Conservation (phyloP, 768 basidiomycete species). For the Ramaria sp. region DNA sequence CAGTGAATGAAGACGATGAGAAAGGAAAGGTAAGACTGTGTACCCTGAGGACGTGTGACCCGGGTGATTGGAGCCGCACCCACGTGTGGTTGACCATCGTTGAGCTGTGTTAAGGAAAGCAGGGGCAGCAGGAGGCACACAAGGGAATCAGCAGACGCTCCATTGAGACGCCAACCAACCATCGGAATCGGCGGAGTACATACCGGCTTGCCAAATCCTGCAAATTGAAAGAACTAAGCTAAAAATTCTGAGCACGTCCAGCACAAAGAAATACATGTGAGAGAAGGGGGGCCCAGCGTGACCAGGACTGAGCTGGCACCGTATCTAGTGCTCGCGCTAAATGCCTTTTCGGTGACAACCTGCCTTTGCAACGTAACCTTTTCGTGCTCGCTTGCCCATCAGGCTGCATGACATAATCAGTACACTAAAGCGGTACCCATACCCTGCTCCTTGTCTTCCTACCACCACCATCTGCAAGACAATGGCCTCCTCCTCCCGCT, state of each 20-base stretch:
- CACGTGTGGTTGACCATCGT: no score
- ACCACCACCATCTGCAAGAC: conserved; percentile 6
- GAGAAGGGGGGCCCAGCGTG: no score
- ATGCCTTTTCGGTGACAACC: no score
- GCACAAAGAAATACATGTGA: no score
- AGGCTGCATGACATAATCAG: not conserved
- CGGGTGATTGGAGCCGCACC: not conserved
- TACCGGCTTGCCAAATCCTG: not conserved
- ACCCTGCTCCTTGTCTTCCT: not conserved
- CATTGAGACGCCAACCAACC: not conserved
- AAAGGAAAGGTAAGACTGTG: no score
- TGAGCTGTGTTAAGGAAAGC: not conserved
- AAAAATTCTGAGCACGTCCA: no score
- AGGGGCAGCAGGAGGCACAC: not conserved
- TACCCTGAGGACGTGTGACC: not conserved
- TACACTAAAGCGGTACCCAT: not conserved
- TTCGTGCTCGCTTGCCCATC: no score
- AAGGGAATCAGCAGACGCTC: not conserved
- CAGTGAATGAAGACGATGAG: no score
- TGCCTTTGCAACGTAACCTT: no score
- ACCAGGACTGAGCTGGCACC: no score
- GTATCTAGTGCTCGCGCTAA: no score
- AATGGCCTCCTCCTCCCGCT: not conserved
- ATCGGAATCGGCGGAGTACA: not conserved
- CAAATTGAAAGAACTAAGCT: no score